Evolutionary conservation across 331 rosid species (phyloP).

Genomic region (Rhamnella rubrinervis): DNA sequence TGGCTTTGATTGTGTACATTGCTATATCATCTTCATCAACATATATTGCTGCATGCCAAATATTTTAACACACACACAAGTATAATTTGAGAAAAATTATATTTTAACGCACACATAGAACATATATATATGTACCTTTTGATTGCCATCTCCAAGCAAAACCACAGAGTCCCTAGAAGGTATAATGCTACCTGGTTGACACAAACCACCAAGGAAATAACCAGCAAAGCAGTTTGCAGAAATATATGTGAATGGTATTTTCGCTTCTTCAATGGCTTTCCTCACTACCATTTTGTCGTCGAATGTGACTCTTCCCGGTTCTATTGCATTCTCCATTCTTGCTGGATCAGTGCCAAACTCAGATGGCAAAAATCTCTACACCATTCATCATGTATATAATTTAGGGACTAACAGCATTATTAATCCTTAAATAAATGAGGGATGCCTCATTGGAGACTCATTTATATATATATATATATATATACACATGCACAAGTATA

Average conservation of each 20-base stretch:
- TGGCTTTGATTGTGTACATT: conserved; percentile 57
- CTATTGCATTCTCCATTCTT: conserved; percentile 61
- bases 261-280: conserved; percentile 62
- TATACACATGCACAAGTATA: no score
- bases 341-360: conserved; percentile 75
- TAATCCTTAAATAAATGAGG: no score
- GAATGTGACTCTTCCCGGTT: conserved; percentile 68
- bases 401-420: no score
- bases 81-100: no score
- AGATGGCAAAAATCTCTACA: conserved; percentile 70
- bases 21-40: conserved; percentile 87
- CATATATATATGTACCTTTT: conserved; percentile 39
- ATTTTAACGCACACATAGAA: no score
- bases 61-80: no score
- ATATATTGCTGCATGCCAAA: conserved; percentile 39
- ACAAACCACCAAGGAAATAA: conserved; percentile 64
- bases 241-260: conserved; percentile 63
- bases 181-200: conserved; percentile 54
- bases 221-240: conserved; percentile 72
- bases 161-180: conserved; percentile 55
- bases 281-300: conserved; percentile 76
- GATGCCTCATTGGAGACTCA: no score
- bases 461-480: no score
- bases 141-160: conserved; percentile 64
- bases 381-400: neutral